Evolutionary conservation across 345 rosid genomes (phyloP).

Genomic region (Hevea brasiliensis): DNA sequence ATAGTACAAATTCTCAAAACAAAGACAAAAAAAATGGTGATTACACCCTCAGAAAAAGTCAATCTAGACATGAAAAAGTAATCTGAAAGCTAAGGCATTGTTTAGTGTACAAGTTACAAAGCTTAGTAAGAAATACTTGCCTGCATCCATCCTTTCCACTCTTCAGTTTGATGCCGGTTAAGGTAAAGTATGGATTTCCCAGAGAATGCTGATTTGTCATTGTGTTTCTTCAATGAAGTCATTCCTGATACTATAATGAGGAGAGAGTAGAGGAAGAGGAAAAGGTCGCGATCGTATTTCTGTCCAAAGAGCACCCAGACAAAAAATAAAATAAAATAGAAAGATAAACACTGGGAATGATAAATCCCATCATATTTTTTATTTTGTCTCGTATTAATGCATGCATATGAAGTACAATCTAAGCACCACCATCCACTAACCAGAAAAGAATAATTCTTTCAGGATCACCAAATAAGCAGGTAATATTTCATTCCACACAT

Average conservation of each 20-base stretch:
- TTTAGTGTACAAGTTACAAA: not conserved
- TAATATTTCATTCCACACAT: not conserved
- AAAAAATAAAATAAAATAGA: not conserved
- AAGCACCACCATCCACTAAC: not conserved
- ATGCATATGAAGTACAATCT: not conserved
- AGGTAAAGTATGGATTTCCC: slow-evolving; percentile 84
- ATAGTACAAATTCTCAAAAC: not conserved
- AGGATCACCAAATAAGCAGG: not conserved
- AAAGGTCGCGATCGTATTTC: slow-evolving; percentile 93
- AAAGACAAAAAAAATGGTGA: not conserved
- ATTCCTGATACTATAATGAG: slow-evolving; percentile 82
- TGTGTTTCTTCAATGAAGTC: slow-evolving; percentile 85
- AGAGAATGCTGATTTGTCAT: slow-evolving; percentile 69
- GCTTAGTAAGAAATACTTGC: slow-evolving; percentile 46
- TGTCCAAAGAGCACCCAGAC: slow-evolving; percentile 43
- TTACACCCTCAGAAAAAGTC: not conserved
- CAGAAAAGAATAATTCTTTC: slow-evolving; percentile 5
- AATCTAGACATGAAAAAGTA: not conserved
- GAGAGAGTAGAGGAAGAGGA: slow-evolving; percentile 78
- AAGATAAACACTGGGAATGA: slow-evolving; percentile 7
- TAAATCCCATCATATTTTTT: not conserved
- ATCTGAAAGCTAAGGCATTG: not conserved
- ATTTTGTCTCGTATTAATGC: not conserved
- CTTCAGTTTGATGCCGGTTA: slow-evolving; percentile 94
- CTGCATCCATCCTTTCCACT: slow-evolving; percentile 99